Conservation (phyloP, 108 stramenopile species). For the Discostella pseudostelligera region DNA sequence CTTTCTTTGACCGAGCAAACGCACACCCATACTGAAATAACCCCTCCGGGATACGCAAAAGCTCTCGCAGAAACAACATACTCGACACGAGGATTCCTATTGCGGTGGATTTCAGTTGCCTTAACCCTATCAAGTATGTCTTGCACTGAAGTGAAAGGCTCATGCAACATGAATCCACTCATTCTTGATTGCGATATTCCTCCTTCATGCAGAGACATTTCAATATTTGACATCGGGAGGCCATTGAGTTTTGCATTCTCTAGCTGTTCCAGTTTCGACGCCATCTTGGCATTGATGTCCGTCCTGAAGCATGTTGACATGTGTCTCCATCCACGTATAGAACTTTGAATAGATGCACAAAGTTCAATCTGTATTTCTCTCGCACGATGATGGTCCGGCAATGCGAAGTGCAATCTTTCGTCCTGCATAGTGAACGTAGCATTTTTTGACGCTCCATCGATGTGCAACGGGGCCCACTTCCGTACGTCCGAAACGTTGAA, state of each 20-base stretch:
- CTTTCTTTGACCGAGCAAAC: constrained; percentile 9
- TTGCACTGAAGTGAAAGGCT: constrained; percentile 21
- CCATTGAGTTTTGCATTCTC: constrained; percentile 29
- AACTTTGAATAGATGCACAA: constrained; percentile 36
- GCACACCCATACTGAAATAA: constrained; percentile 44
- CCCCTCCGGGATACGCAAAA: constrained; percentile 40
- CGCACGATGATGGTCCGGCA: constrained; percentile 22
- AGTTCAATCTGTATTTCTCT: constrained; percentile 41
- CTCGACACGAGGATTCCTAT: constrained; percentile 39
- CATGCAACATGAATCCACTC: constrained; percentile 38
- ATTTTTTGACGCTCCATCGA: constrained; percentile 6
- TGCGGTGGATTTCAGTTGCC: constrained; percentile 40
- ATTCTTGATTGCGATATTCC: constrained; percentile 21
- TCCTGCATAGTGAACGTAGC: constrained; percentile 25
- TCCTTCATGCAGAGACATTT: constrained; percentile 16
- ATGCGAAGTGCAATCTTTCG: constrained; percentile 20
- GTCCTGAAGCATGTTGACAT: constrained; percentile 37
- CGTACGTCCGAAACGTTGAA: constrained; percentile 34
- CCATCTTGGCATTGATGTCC: constrained; percentile 32
- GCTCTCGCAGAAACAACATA: constrained; percentile 38
- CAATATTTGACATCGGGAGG: neutral
- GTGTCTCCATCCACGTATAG: constrained; percentile 45
- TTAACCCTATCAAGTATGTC: constrained; percentile 30
- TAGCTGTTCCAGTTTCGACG: constrained; percentile 30
- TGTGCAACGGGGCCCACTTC: constrained; percentile 36